Percentiles rank a stretch among this genome's conserved stretches.
phyloP scores from a whole-genome alignment of 306 rosid species.

The Prunus armeniaca region DNA sequence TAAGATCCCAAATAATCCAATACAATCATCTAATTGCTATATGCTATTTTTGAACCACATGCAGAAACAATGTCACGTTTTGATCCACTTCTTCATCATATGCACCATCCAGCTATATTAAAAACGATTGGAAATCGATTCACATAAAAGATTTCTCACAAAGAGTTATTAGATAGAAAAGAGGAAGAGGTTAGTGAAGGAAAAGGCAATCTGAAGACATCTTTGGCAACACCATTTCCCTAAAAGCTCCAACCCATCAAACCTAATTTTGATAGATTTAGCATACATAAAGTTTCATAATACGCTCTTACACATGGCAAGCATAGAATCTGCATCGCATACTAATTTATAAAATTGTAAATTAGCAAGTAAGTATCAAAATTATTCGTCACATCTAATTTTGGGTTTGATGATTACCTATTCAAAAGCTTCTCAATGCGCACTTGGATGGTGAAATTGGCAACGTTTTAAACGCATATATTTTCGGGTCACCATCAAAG shows the following conservation, averaged over 20 bases:
- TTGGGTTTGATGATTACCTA: constrained; percentile 45
- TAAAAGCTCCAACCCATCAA: neutral
- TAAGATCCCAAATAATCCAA: neutral
- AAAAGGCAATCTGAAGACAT: neutral
- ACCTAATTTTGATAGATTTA: neutral
- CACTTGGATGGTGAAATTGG: constrained; percentile 61
- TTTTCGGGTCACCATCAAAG: constrained; percentile 64
- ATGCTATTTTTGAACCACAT: neutral
- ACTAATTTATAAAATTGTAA: neutral
- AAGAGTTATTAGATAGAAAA: neutral
- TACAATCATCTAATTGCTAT: neutral
- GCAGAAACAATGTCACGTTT: neutral
- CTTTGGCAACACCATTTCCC: neutral
- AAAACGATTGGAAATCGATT: neutral
- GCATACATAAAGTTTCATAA: neutral
- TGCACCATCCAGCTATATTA: neutral
- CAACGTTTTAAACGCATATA: constrained; percentile 72
- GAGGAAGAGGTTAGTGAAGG: neutral
- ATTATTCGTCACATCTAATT: neutral
- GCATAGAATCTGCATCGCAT: neutral
- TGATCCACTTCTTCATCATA: neutral
- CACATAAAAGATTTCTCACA: neutral
- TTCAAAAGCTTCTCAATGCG: constrained; percentile 79
- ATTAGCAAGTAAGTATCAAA: too few relatives aligned
- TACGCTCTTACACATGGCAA: neutral